A percentile compares a stretch with the other conserved stretches of the same genome.
Conservation (phyloP, 208 protist genomes). For the Vickermania ingenoplastis region DNA sequence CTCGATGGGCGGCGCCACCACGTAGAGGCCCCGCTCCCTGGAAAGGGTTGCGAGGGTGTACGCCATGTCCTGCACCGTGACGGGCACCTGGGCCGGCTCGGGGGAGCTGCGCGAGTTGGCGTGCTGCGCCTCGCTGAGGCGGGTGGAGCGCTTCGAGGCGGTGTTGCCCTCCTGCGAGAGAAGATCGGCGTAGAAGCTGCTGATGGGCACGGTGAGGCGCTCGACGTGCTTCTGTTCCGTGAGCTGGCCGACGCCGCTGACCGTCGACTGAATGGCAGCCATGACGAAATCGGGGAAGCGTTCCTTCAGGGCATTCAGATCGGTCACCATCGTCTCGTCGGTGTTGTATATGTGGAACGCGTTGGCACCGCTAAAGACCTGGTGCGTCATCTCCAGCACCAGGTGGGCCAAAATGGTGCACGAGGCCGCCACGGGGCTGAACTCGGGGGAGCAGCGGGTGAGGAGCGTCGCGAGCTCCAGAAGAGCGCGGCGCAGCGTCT, state of each 20-base stretch:
- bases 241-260: conserved; percentile 1
- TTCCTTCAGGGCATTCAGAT: conserved; percentile 12
- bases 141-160: not conserved
- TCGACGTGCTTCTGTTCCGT: not conserved
- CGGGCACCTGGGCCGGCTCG: not conserved
- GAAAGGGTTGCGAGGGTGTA: conserved; percentile 52
- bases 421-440: conserved; percentile 23
- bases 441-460: conserved; percentile 4
- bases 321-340: conserved; percentile 31
- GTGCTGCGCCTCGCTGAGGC: not conserved
- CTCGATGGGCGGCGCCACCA: conserved; percentile 29
- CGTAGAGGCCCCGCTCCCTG: conserved; percentile 25
- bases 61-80: conserved; percentile 33
- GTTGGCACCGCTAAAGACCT: conserved; percentile 56
- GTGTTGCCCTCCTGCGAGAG: not conserved
- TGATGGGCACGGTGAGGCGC: conserved; percentile 9
- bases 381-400: conserved; percentile 49
- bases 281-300: conserved; percentile 25
- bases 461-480: conserved; percentile 47
- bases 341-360: conserved; percentile 46
- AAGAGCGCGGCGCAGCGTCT: conserved; percentile 38
- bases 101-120: conserved; percentile 7
- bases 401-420: conserved; percentile 45
- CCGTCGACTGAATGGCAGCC: conserved; percentile 19
- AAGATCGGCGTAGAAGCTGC: conserved; percentile 9